These are phyloP conservation scores for Tetrapyrgos nigripes DNA, from an alignment of 1,284 basidiomycete species.

Conservation along the genomic window DNA sequence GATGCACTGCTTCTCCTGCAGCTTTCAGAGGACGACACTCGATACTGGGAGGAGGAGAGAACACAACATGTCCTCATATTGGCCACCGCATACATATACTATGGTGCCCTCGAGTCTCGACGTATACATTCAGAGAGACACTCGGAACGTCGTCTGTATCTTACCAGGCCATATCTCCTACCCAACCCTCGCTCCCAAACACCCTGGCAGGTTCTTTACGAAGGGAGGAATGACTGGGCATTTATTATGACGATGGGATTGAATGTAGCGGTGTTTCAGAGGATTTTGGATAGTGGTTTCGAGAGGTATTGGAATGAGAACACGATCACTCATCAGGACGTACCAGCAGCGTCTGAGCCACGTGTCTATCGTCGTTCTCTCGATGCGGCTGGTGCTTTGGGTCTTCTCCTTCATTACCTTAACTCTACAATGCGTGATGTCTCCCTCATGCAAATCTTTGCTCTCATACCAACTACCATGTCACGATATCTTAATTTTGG, in stretches of 20 bases:
- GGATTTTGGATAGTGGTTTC: too few species aligned
- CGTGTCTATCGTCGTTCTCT: conserved; percentile 41
- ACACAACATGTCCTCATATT: too few species aligned
- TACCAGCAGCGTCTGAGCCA: conserved; percentile 28
- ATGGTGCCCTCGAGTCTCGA: too few species aligned
- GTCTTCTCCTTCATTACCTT: conserved; percentile 51
- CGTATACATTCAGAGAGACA: too few species aligned
- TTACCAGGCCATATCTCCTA: conserved; percentile 32
- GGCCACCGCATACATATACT: too few species aligned
- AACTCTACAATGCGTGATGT: conserved; percentile 45
- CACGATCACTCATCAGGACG: conserved; percentile 42
- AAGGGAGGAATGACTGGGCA: conserved; percentile 40
- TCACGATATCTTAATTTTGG: conserved; percentile 43
- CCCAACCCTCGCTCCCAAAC: conserved; percentile 40
- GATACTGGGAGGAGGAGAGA: too few species aligned
- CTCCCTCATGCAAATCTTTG: conserved; percentile 45
- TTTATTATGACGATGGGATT: conserved; percentile 57
- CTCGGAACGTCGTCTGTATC: too few species aligned
- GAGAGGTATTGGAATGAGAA: conserved; percentile 34
- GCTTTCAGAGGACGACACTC: too few species aligned
- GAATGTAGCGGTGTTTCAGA: conserved; percentile 30
- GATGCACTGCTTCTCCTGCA: too few species aligned
- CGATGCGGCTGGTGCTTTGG: conserved; percentile 51
- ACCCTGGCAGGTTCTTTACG: conserved; percentile 43
- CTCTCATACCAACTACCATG: conserved; percentile 35